phyloP scores from a whole-genome alignment of 164 flowering plant genomes.

The Liriodendron chinense region DNA sequence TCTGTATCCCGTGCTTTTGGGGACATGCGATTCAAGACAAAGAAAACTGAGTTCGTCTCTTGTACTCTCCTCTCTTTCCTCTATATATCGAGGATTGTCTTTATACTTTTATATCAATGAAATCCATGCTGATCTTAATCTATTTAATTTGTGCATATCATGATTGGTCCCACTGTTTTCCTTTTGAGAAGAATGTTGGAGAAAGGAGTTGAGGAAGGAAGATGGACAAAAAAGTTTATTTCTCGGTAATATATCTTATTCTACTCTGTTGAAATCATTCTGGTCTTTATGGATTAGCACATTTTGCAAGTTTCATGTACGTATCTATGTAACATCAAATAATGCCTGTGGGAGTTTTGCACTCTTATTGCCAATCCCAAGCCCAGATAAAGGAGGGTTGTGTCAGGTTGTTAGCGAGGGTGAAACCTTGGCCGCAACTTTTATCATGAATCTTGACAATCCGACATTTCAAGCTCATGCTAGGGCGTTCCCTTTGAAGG shows the following conservation, averaged over 20 bases:
- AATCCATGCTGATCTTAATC: neutral
- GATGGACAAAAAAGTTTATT: slow-evolving; percentile 80
- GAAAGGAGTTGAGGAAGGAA: slow-evolving; percentile 79
- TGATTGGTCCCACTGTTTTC: slow-evolving; percentile 11
- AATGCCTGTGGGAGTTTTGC: no score
- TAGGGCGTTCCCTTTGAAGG: no score
- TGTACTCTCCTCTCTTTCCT: slow-evolving; percentile 27
- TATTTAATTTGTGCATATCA: neutral
- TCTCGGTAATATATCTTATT: slow-evolving; percentile 52
- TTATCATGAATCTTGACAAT: no score
- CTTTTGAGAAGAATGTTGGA: slow-evolving; percentile 63
- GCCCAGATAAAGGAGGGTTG: no score
- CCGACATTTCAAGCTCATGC: no score
- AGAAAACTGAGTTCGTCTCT: slow-evolving; percentile 77
- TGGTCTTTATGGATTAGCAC: neutral
- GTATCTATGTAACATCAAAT: no score
- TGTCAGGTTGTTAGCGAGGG: no score
- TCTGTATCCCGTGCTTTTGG: slow-evolving; percentile 99
- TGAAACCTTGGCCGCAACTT: no score
- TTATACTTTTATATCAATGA: neutral
- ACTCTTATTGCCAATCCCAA: no score
- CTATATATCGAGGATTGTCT: neutral
- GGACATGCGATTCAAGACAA: slow-evolving; percentile 88
- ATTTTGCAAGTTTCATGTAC: no score
- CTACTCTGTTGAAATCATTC: neutral